These are phyloP conservation scores for Spergularia bocconei DNA, from an alignment of 148 eudicot genomes.

Conservation along the genomic window DNA sequence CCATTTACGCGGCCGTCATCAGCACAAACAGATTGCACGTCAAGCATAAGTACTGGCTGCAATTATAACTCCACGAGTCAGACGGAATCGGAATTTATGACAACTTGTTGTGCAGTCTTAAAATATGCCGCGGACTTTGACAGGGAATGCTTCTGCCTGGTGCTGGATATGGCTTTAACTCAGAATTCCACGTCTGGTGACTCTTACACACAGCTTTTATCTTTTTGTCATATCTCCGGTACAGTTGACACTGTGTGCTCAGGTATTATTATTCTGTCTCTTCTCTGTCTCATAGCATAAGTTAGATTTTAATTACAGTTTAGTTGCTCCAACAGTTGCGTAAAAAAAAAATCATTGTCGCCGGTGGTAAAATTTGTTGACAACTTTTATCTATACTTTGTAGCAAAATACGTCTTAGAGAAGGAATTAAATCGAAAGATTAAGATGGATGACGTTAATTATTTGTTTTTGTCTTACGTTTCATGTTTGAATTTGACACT, in stretches of 20 bases:
- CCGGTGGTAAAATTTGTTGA: too few relatives aligned
- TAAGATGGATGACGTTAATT: too few relatives aligned
- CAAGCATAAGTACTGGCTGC: background rate
- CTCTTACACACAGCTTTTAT: background rate
- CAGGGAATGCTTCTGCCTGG: background rate
- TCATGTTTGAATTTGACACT: too few relatives aligned
- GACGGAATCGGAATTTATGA: background rate
- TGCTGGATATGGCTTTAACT: background rate
- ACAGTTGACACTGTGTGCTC: background rate
- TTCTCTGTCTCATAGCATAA: background rate
- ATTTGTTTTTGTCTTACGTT: too few relatives aligned
- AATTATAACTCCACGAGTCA: background rate
- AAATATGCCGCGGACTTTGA: background rate
- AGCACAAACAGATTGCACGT: background rate
- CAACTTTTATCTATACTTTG: too few relatives aligned
- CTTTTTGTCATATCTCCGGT: background rate
- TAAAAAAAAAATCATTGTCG: too few relatives aligned
- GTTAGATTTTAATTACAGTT: too few relatives aligned
- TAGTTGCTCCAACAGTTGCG: too few relatives aligned
- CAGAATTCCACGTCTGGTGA: background rate
- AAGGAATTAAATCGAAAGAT: too few relatives aligned
- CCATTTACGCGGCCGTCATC: background rate
- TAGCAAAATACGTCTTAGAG: too few relatives aligned
- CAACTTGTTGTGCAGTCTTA: background rate
- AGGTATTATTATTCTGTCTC: background rate